Base-by-base conservation (phyloP, 2,329 filamentous ascomycete genomes). In the Fusarium phyllophilum region DNA sequence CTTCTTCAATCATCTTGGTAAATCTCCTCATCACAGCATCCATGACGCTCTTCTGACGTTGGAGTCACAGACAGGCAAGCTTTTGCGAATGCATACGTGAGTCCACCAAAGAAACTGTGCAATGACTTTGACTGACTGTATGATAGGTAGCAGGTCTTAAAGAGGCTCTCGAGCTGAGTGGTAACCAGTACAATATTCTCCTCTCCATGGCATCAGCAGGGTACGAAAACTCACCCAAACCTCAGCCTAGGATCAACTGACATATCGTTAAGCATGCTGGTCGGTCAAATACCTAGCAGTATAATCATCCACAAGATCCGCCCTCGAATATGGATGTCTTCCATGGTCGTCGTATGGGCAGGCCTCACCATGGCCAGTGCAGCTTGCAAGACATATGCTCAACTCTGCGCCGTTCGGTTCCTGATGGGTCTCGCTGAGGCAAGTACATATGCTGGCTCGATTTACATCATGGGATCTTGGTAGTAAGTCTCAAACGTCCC, bases 261-360 rank as follows among this genome's bases (percentile, higher is more conserved):
- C n/a, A 15, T 0, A 3, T 1, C 2, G 1, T 42, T 2, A 1
- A 78, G 78, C 5, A 83, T 84, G 71, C 75, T 83, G 18, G 78
- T 90, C 8, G 89, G 89, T 2, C 89, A 91, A 73, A 82, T 91
- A 38, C 89, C 89, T 0, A 86, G 85, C 49, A 89, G 88, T 66
- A 77, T 91, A 9, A 88, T 88, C 6, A 83, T 92, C 10, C 88
- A 91, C 76, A 89, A 91, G 71, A 78, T 92, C 59, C 85, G 85
- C 33, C 90, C 89, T 1, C 84, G 89, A 11, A 83, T 88, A 70
- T 91, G 89, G 82, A 89, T 90, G 73, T 89, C 89, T 0, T 76
- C 83, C 15, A 90, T 89, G 84, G 89, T 90, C 82, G 63, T 90
- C 18, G 70, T 87, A 51, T 92, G 90, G 91, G 89, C 86, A 3